Base-by-base conservation (phyloP, 768 basidiomycete genomes). In the Psilocybe azurescens region DNA sequence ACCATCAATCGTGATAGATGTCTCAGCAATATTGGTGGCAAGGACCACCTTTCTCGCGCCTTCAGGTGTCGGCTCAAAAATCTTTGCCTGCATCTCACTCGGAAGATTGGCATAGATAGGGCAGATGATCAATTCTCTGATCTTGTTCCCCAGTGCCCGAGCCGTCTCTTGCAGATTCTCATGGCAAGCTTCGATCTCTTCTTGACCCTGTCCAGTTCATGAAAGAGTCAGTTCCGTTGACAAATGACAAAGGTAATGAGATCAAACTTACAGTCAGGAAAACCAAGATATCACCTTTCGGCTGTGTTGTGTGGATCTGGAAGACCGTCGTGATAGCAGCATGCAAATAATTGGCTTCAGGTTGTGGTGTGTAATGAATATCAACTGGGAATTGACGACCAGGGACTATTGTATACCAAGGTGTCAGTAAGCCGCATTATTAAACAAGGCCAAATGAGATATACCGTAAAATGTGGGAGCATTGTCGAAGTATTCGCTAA, bases 101-200 rank as follows among this genome's bases (percentile, higher is more conserved):
- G 97, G 97, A n/a, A 99, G 78, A 73, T 97, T 99, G 64, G 97
- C 97, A 70, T 99, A 99, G 63, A 99, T 99, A 3, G 97, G 97
- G 70, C 96, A 98, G 61, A 99, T 86, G 60, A 99, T 89, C 49
- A 99, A 83, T 70, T 99, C 97, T 5, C 87, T 85, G 50, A 99
- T 91, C 78, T 99, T 98, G 79, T 99, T 98, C 18, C 96, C 96
- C 0, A 99, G 80, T 1, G 97, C 91, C 24, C 95, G 88, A 24
- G 95, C 90, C 0, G 97, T 99, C 79, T 99, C 97, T 72, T 93
- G 89, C 36, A 99, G 78, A 74, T 94, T 97, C 78, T 99, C 97
- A 53, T 96, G 93, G 41, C 95, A 95, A 1, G 95, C 93, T 76
- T 99, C 97, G 63, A 99, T 99, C 76, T 99, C 97, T 73, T 99